Conservation (phyloP, 257 asterid genomes). For the Nicotiana obtusifolia region DNA sequence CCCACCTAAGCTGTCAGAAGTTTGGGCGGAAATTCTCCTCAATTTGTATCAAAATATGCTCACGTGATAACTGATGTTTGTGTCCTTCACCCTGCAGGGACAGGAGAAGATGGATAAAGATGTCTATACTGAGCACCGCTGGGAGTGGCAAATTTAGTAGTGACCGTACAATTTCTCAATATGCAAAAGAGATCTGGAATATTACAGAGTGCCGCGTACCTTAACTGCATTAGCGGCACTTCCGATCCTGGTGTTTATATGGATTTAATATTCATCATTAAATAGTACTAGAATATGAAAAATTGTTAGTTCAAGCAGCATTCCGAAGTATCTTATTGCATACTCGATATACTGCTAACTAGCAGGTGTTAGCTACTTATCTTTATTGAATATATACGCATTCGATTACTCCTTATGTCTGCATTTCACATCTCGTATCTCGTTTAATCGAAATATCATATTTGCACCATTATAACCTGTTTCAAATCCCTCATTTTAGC, state of each 20-base stretch:
- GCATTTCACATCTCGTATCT: background rate
- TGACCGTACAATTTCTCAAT: conserved; percentile 88
- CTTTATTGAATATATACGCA: background rate
- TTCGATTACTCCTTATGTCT: background rate
- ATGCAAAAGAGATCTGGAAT: conserved; percentile 86
- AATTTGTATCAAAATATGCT: background rate
- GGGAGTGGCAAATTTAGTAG: conserved; percentile 97
- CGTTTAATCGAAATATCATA: background rate
- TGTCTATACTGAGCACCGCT: conserved; percentile 94
- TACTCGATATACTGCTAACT: background rate
- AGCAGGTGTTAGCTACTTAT: background rate
- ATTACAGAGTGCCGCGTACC: conserved; percentile 56
- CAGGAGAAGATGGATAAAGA: conserved; percentile 84
- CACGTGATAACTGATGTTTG: background rate
- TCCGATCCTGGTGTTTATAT: background rate
- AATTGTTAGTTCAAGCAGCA: background rate
- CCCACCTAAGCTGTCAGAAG: background rate
- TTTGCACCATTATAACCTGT: background rate
- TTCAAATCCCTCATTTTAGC: background rate
- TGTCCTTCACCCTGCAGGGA: conserved; percentile 53
- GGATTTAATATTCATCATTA: background rate
- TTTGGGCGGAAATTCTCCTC: background rate
- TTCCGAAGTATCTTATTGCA: background rate
- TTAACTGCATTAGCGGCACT: conserved; percentile 6
- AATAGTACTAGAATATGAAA: background rate